A percentile compares a stretch with the other conserved stretches of the same genome.
These are phyloP conservation scores for Saposhnikovia divaricata DNA, from an alignment of 129 eudicot species.

Conservation along the genomic window DNA sequence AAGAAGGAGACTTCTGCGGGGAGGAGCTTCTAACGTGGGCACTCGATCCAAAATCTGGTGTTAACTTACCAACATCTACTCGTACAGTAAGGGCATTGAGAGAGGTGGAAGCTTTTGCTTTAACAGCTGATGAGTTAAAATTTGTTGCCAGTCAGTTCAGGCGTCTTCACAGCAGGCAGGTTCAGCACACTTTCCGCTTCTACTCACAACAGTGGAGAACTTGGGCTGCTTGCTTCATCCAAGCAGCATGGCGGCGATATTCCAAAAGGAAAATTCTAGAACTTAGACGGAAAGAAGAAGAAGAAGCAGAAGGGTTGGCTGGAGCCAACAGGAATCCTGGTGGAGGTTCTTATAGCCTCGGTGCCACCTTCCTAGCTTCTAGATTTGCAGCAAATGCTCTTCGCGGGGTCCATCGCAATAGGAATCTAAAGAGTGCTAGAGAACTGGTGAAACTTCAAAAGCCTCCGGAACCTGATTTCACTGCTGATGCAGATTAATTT, in stretches of 20 bases:
- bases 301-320: conserved; percentile 36
- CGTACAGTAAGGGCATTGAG: conserved; percentile 72
- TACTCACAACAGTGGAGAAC: conserved; percentile 91
- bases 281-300: conserved; percentile 60
- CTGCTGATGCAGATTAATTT: conserved; percentile 60
- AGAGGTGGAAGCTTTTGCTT: conserved; percentile 87
- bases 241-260: conserved; percentile 80
- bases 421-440: conserved; percentile 46
- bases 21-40: conserved; percentile 98
- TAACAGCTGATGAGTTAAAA: conserved; percentile 75
- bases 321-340: conserved; percentile 29
- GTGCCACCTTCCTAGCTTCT: conserved; percentile 71
- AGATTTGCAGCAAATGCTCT: conserved; percentile 76
- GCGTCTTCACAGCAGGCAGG: conserved; percentile 86
- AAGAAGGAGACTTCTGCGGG: conserved; percentile 91
- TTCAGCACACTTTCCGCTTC: conserved; percentile 85
- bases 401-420: conserved; percentile 74
- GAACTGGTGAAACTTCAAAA: conserved; percentile 75
- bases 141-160: conserved; percentile 86
- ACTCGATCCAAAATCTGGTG: conserved; percentile 70
- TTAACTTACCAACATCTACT: conserved; percentile 78
- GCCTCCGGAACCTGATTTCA: conserved; percentile 91
- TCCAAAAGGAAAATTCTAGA: conserved; percentile 62
- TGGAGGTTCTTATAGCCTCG: conserved; percentile 56
- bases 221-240: conserved; percentile 89